A percentile compares a stretch with the other conserved stretches of the same genome.
These are phyloP conservation scores for Pseudognaphalium luteoalbum DNA, from an alignment of 129 eudicot genomes.

Conservation along the genomic window DNA sequence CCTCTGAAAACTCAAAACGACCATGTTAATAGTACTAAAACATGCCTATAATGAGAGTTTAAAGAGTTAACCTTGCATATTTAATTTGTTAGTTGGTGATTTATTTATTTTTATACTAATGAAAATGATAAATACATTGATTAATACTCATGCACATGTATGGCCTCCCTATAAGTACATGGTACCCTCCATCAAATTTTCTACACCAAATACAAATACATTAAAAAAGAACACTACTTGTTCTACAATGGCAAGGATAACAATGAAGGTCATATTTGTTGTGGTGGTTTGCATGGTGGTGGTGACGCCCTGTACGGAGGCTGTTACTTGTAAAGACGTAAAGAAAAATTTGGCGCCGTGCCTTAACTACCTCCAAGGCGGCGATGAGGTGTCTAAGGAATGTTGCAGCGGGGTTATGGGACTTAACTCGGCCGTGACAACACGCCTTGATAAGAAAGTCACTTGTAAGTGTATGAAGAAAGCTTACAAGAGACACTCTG, in stretches of 20 bases:
- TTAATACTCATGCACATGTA: background rate
- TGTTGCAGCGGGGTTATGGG: slow-evolving; percentile 43
- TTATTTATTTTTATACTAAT: too few relatives aligned
- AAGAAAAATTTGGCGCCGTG: slow-evolving; percentile 23
- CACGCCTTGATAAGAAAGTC: slow-evolving; percentile 28
- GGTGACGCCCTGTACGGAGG: slow-evolving; percentile 28
- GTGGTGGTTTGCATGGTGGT: slow-evolving; percentile 24
- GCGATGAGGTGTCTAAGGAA: background rate
- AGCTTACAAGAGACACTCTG: background rate
- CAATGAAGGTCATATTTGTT: slow-evolving; percentile 16
- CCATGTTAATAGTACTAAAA: too few relatives aligned
- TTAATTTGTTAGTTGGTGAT: too few relatives aligned
- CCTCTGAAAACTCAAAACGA: too few relatives aligned
- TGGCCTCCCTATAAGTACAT: slow-evolving; percentile 21
- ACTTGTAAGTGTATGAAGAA: slow-evolving; percentile 46
- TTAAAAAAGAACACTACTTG: background rate
- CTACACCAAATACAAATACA: background rate
- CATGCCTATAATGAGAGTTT: too few relatives aligned
- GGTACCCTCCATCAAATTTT: background rate
- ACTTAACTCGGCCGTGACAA: slow-evolving; percentile 16
- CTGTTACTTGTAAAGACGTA: slow-evolving; percentile 37
- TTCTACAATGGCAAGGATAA: slow-evolving; percentile 13
- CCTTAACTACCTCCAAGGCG: slow-evolving; percentile 26
- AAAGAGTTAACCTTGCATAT: too few relatives aligned
- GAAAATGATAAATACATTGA: background rate